Evolutionary conservation across 106 monocot species (phyloP).

Genomic region (Dendrobium officinale): DNA sequence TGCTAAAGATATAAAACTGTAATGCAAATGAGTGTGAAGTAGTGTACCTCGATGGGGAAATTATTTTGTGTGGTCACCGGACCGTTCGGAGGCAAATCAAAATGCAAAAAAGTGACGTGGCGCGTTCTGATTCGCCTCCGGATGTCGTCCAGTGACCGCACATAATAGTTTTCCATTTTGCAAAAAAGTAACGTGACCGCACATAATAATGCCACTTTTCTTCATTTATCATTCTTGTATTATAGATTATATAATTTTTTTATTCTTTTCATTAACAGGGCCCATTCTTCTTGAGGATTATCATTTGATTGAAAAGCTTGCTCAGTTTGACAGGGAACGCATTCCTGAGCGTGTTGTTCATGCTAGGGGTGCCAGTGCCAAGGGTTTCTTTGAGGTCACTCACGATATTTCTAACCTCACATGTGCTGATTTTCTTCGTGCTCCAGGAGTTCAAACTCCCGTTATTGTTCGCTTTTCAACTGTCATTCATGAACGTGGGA

Average conservation of each 20-base stretch:
- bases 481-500: conserved; percentile 71
- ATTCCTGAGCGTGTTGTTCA: conserved; percentile 78
- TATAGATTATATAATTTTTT: neutral
- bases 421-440: conserved; percentile 68
- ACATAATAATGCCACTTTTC: too few relatives aligned
- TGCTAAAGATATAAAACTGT: neutral
- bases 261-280: conserved; percentile 17
- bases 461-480: conserved; percentile 70
- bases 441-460: conserved; percentile 63
- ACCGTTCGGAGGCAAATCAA: too few relatives aligned
- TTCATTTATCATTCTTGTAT: too few relatives aligned
- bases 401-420: conserved; percentile 63
- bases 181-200: too few relatives aligned
- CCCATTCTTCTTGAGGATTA: conserved; percentile 74
- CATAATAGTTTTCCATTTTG: too few relatives aligned
- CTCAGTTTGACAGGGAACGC: conserved; percentile 62
- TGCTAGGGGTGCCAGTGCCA: conserved; percentile 70
- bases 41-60: too few relatives aligned
- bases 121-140: too few relatives aligned
- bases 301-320: conserved; percentile 67
- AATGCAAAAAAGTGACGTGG: too few relatives aligned
- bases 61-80: too few relatives aligned
- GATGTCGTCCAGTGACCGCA: too few relatives aligned
- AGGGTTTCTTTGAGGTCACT: conserved; percentile 75
- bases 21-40: too few relatives aligned